A percentile compares a stretch with the other conserved stretches of the same genome.
Evolutionary conservation across 2,329 filamentous ascomycete species (phyloP).

Genomic region (Thielaviopsis punctulata): DNA sequence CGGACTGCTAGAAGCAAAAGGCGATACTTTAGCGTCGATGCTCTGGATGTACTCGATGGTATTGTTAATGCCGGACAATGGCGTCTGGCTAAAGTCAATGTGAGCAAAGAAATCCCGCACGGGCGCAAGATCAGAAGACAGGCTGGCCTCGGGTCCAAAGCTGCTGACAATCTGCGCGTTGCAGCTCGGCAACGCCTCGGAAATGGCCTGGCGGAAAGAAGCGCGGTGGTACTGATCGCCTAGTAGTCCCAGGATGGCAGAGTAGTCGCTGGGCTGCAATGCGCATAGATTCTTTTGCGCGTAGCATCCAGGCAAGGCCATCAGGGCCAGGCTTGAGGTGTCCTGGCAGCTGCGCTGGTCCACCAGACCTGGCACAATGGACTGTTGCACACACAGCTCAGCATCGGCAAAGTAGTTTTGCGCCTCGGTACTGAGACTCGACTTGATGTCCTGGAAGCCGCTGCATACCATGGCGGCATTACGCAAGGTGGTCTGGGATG

Average conservation of each 20-base stretch:
- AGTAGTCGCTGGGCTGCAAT: conserved; percentile 3
- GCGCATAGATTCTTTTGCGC: conserved; percentile 4
- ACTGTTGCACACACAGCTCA: conserved; percentile 5
- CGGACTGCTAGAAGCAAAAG: not conserved
- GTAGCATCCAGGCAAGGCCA: conserved; percentile 3
- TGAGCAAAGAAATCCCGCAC: conserved; percentile 1
- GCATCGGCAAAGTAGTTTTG: conserved; percentile 3
- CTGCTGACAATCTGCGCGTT: not conserved
- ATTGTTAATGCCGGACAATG: not conserved
- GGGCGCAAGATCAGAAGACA: not conserved
- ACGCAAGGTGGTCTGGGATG: not conserved
- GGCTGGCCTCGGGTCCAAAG: not conserved
- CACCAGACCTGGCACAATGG: not conserved
- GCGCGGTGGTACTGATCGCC: conserved; percentile 5
- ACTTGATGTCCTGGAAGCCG: conserved; percentile 2
- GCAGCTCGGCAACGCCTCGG: not conserved
- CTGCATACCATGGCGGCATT: conserved; percentile 5
- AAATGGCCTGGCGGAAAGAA: conserved; percentile 3
- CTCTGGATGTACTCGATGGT: not conserved
- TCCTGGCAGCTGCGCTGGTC: conserved; percentile 2
- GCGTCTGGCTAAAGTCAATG: not conserved
- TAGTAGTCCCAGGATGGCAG: conserved; percentile 5
- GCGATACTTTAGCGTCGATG: not conserved
- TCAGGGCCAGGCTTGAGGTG: not conserved
- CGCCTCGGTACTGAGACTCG: not conserved